A percentile compares a stretch with the other conserved stretches of the same genome.
phyloP scores from a whole-genome alignment of 1,284 basidiomycete species.

The Neonothopanus nambi region DNA sequence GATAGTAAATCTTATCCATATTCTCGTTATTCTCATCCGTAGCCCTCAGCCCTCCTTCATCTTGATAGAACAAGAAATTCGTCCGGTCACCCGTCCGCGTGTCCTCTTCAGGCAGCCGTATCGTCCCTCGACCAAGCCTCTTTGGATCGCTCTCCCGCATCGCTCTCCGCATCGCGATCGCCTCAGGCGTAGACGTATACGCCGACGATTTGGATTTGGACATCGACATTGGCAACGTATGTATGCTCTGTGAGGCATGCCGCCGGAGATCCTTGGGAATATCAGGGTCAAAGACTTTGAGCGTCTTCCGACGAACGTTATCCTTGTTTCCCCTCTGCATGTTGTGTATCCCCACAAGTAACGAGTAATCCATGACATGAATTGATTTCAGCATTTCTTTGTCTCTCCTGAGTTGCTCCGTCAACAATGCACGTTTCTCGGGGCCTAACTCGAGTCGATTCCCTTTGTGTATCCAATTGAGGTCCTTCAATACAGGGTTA shows the following conservation, averaged over 20 bases:
- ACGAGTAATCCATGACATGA: conserved; percentile 95
- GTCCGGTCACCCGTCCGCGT: conserved; percentile 52
- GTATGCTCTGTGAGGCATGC: conserved; percentile 3
- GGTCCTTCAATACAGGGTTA: conserved; percentile 85
- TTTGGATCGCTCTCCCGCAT: conserved; percentile 85
- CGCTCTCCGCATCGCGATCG: conserved; percentile 81
- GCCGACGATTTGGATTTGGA: conserved; percentile 2
- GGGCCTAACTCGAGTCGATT: conserved; percentile 88
- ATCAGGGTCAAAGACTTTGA: conserved; percentile 90
- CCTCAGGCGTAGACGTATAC: conserved; percentile 43
- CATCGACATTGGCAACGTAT: conserved; percentile 10
- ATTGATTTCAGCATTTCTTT: conserved; percentile 82
- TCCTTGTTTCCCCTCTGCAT: conserved; percentile 90
- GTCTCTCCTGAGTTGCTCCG: conserved; percentile 85
- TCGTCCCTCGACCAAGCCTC: conserved; percentile 43
- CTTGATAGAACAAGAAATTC: conserved; percentile 93
- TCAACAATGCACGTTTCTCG: conserved; percentile 88
- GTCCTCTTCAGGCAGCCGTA: conserved; percentile 20
- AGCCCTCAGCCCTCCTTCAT: conserved; percentile 91
- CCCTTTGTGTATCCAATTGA: conserved; percentile 91
- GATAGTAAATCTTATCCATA: conserved; percentile 87
- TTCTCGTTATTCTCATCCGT: conserved; percentile 83
- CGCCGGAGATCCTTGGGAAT: conserved; percentile 38
- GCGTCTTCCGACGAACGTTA: conserved; percentile 85
- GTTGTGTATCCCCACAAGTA: conserved; percentile 94